Percentiles rank a stretch among this genome's conserved stretches.
These are phyloP conservation scores for Chlamydomonas sp. DNA, from an alignment of 139 green algal species.

Conservation along the genomic window DNA sequence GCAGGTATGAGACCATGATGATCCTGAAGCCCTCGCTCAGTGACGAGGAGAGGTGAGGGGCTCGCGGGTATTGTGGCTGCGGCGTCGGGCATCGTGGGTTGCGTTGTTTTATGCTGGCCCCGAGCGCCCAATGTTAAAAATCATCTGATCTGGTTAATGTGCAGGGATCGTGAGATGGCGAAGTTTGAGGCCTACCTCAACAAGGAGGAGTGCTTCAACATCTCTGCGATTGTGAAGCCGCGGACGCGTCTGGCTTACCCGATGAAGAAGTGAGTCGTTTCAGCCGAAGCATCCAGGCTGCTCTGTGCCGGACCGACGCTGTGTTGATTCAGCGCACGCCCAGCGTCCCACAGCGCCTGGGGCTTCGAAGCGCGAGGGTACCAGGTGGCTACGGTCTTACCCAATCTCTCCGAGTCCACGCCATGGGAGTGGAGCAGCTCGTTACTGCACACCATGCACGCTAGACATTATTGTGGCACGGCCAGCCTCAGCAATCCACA, in stretches of 20 bases:
- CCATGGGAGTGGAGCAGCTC: too few species aligned
- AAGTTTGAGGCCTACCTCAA: constrained; percentile 94
- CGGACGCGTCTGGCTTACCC: constrained; percentile 84
- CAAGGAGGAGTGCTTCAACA: constrained; percentile 74
- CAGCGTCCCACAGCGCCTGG: too few species aligned
- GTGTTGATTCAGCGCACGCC: too few species aligned
- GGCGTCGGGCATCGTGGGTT: neutral
- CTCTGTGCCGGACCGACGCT: too few species aligned
- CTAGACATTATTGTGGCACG: too few species aligned
- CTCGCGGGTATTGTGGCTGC: neutral
- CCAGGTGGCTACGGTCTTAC: too few species aligned
- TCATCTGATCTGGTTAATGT: too few species aligned
- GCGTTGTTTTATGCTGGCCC: too few species aligned
- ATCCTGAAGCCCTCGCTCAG: constrained; percentile 80
- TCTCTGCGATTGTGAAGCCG: constrained; percentile 75
- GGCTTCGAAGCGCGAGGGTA: too few species aligned
- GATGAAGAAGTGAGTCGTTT: constrained; percentile 74
- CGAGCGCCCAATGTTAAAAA: neutral
- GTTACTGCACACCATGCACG: too few species aligned
- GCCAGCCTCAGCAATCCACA: too few species aligned
- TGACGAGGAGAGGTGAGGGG: constrained; percentile 79
- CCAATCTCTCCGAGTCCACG: too few species aligned
- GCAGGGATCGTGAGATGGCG: constrained; percentile 86
- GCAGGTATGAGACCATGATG: constrained; percentile 93
- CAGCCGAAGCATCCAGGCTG: neutral